Evolutionary conservation across 805 yeast genomes (phyloP), one percentile per base, ranked within the genome.

Genomic region (Starmerella sp.): DNA sequence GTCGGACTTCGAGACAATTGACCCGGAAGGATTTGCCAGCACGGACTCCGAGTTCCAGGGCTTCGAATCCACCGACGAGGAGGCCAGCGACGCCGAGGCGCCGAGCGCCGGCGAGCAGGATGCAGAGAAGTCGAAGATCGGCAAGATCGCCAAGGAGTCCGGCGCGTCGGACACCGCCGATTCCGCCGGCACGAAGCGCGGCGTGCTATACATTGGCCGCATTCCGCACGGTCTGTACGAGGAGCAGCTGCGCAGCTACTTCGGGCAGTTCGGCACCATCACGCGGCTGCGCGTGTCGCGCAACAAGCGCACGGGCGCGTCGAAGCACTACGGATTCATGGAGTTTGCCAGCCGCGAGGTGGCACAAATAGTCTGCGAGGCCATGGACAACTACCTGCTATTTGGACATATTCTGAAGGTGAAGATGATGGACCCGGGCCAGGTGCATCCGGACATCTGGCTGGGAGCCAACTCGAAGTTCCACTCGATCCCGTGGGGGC

Each of bases 161-260:
- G 30, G 37, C 31, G 51, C 43, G 2, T 15, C 34, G 46, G 48
- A 44, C 6, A 28, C 32, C 9, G 5, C 36, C 10, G n/a, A 31
- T 9, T 13, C 36, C 5, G 48, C 32, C 34, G 46, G 15, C 22
- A 15, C 17, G 34, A 42, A 52, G 17, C 63, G 79, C 48, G 89
- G 91, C 38, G 87, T 88, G 53, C 73, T 93, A 53, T 93, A 90
- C 69, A 78, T 93, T 37, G 96, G 97, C 53, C 81, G 97, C 67
- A 77, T 93, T 60, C 98, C 98, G 47, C 83, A 84, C 63, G 96
- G 95, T 43, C 88, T 93, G 73, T 83, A 88, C 64, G 97, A 93
- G 71, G 75, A 71, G 41, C 73, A 74, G 60, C 74, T 84, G 75
- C 77, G 77, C 58, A 79, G 80, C 65, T 93, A 93, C 71, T 91